Conservation (phyloP, 371 early-diverging fungal species). For the Actinomortierella wolfii region DNA sequence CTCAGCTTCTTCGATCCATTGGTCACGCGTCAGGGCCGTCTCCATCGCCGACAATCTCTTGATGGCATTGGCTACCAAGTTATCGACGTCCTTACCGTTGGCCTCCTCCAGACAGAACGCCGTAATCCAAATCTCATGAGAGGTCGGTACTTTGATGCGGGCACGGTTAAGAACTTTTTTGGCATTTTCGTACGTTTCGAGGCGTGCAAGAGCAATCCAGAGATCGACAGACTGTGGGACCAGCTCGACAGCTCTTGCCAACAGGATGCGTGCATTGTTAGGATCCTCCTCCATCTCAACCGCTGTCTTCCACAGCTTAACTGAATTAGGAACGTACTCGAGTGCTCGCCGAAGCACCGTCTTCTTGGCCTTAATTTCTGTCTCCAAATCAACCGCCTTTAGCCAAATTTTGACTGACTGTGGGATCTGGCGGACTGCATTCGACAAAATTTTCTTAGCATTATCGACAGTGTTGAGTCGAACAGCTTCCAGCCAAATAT, state of each 20-base stretch:
- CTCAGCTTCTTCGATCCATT: conserved; percentile 92
- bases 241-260: conserved; percentile 92
- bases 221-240: conserved; percentile 91
- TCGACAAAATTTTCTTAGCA: conserved; percentile 89
- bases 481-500: conserved; percentile 96
- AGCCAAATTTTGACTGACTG: conserved; percentile 94
- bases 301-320: conserved; percentile 91
- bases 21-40: conserved; percentile 78
- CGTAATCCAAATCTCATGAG: conserved; percentile 94
- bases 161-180: conserved; percentile 90
- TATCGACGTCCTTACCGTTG: conserved; percentile 68
- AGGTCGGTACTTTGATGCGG: conserved; percentile 82
- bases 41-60: conserved; percentile 69
- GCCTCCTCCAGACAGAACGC: conserved; percentile 94
- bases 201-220: conserved; percentile 93
- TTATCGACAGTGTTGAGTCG: conserved; percentile 83
- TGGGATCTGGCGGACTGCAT: conserved; percentile 89
- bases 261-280: conserved; percentile 87
- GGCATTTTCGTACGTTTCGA: conserved; percentile 92
- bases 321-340: conserved; percentile 92
- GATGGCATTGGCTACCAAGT: conserved; percentile 77
- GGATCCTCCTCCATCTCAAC: conserved; percentile 92
- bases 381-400: conserved; percentile 87
- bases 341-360: conserved; percentile 92
- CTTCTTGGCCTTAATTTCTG: conserved; percentile 74